A percentile compares a stretch with the other conserved stretches of the same genome.
phyloP scores from a whole-genome alignment of 2,329 filamentous ascomycete species.

The Neophaeococcomyces aloes region DNA sequence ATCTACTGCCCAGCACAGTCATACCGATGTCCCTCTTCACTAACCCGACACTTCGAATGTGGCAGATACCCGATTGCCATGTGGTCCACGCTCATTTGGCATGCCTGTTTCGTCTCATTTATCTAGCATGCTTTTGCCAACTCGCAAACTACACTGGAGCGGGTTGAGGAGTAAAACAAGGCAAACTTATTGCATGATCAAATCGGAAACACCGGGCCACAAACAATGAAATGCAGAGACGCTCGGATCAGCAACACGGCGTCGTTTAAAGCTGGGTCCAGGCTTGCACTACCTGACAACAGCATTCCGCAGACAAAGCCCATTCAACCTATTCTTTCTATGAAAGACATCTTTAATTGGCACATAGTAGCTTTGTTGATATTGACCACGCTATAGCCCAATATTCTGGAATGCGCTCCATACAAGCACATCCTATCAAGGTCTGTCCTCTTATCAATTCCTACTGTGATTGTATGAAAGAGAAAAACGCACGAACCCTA shows the following conservation, averaged over 20 bases:
- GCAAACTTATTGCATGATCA: background rate
- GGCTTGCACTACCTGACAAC: constrained; percentile 5
- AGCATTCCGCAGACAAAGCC: constrained; percentile 8
- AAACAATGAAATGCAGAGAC: constrained; percentile 5
- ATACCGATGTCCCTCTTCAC: too few relatives aligned
- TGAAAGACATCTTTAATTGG: background rate
- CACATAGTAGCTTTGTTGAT: constrained; percentile 6
- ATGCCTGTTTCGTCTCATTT: too few relatives aligned
- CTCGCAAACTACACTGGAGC: too few relatives aligned
- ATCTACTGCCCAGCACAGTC: too few relatives aligned
- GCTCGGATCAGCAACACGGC: constrained; percentile 7
- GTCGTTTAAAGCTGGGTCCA: background rate
- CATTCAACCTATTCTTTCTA: background rate
- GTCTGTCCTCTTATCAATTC: background rate
- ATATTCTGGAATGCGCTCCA: background rate
- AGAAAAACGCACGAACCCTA: background rate
- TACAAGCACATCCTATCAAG: background rate
- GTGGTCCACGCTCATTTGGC: too few relatives aligned
- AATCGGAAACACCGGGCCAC: background rate
- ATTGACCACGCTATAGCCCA: background rate
- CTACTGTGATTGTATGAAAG: background rate
- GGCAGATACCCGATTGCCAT: too few relatives aligned
- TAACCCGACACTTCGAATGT: too few relatives aligned
- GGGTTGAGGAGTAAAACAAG: too few relatives aligned
- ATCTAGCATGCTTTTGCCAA: too few relatives aligned